Evolutionary conservation across 2,329 filamentous ascomycete genomes (phyloP), one percentile per base, ranked within the genome.

Genomic region (Metarhizium brunneum): DNA sequence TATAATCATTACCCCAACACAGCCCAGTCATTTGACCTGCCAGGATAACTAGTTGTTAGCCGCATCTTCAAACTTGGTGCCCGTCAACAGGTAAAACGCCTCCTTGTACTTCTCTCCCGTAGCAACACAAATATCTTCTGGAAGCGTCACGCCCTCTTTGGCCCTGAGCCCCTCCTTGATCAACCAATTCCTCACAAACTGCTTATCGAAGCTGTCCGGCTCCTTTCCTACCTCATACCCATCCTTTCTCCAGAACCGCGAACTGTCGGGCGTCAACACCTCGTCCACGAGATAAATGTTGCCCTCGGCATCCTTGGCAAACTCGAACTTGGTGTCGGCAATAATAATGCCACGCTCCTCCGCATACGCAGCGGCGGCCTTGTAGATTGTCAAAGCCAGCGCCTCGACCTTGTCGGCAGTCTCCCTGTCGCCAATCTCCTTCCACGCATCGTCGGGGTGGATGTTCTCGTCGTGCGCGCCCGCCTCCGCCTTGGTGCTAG

Each of bases 171-270:
- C 88, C 56, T 87, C 77, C 50, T 69, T 72, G 2, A 84, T 86
- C 64, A 96, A 71, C 88, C 90, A 96, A 72, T 96, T 86, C 40
- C 92, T 78, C 62, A 96, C 70, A 65, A 80, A 86, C 73, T 92
- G 87, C 78, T 96, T 96, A 69, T 96, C 92, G 62, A 92, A 94
- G 71, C 88, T 94, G 54, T 86, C 80, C 75, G 95, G 90, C 56
- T 87, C 80, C 59, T 78, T 78, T 2, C 92, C 91, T 18, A 88
- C 71, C 66, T 84, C 79, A 53, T 66, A 68, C 67, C 78, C 78
- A 47, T 84, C 84, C 60, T 80, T 82, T 1, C 85, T 85, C 92
- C 92, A 97, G 78, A 96, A 96, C 16, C 92, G 82, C 52, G 87
- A 92, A 54, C 82, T 87, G 68, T 90, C 87, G 2, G 91, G 90